phyloP scores from a whole-genome alignment of 768 basidiomycete species.

The Tricholoma sp. region DNA sequence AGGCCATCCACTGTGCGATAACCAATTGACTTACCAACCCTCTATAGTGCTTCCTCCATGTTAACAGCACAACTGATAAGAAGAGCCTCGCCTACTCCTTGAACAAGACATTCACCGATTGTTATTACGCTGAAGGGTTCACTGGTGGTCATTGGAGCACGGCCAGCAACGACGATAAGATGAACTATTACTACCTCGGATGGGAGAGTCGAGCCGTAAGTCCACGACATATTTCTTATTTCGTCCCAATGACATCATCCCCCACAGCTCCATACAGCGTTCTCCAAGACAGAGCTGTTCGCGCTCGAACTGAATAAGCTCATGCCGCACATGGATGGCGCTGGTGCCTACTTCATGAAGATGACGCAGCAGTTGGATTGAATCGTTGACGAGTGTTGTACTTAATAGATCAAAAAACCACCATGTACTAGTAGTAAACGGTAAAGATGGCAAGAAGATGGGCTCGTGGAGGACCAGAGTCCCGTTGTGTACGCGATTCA shows the following conservation, averaged over 20 bases:
- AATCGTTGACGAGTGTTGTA: not conserved
- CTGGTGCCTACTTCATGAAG: not conserved
- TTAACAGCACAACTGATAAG: not conserved
- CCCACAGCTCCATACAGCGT: not conserved
- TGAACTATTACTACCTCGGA: not conserved
- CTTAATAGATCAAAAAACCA: too few relatives aligned
- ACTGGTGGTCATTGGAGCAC: constrained; percentile 1
- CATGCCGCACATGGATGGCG: not conserved
- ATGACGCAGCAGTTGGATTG: not conserved
- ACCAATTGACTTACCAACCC: not conserved
- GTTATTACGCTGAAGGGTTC: not conserved
- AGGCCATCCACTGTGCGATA: not conserved
- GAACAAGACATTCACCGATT: not conserved
- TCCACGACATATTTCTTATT: not conserved
- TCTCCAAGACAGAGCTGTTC: not conserved
- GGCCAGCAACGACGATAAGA: not conserved
- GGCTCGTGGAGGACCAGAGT: too few relatives aligned
- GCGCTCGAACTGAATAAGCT: not conserved
- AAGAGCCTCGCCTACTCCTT: not conserved
- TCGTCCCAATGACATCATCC: not conserved
- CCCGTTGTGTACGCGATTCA: too few relatives aligned
- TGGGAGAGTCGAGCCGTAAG: not conserved
- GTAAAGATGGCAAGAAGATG: too few relatives aligned
- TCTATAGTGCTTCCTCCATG: not conserved
- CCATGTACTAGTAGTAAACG: too few relatives aligned